Percentiles rank a stretch among this genome's conserved stretches.
phyloP scores from a whole-genome alignment of 768 basidiomycete species.

The Lentinus tigrinus region DNA sequence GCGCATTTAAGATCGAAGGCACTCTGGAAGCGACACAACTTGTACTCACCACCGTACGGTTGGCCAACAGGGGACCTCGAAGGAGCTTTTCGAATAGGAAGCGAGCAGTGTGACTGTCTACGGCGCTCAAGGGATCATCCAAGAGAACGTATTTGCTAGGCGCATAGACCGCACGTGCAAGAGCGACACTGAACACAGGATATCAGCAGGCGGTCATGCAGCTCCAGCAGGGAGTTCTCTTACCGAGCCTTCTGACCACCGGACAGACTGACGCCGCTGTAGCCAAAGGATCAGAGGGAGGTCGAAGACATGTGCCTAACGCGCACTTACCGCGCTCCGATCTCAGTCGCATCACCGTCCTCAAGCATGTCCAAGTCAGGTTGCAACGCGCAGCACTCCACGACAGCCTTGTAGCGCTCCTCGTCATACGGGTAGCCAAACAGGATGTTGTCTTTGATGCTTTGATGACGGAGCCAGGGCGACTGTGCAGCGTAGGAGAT shows the following conservation, averaged over 20 bases:
- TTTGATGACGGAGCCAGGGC: slow-evolving; percentile 44
- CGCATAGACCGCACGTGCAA: slow-evolving; percentile 82
- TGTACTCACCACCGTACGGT: slow-evolving; percentile 65
- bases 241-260: slow-evolving; percentile 84
- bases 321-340: slow-evolving; percentile 59
- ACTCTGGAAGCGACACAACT: not conserved
- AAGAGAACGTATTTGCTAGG: slow-evolving; percentile 53
- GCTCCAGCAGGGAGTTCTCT: slow-evolving; percentile 4
- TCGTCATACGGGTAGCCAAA: slow-evolving; percentile 59
- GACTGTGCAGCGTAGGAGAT: slow-evolving; percentile 51
- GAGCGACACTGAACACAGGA: slow-evolving; percentile 55
- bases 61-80: slow-evolving; percentile 59
- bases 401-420: slow-evolving; percentile 68
- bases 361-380: slow-evolving; percentile 84
- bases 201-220: not conserved
- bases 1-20: not conserved
- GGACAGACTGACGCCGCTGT: slow-evolving; percentile 69
- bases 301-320: slow-evolving; percentile 1
- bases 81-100: slow-evolving; percentile 64
- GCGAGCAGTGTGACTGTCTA: slow-evolving; percentile 70
- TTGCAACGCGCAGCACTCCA: slow-evolving; percentile 81
- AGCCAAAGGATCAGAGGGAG: not conserved
- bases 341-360: slow-evolving; percentile 83
- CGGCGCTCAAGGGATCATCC: slow-evolving; percentile 81
- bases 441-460: slow-evolving; percentile 61